phyloP scores from a whole-genome alignment of 2,329 filamentous ascomycete genomes.

The Cryphonectria naterciae region DNA sequence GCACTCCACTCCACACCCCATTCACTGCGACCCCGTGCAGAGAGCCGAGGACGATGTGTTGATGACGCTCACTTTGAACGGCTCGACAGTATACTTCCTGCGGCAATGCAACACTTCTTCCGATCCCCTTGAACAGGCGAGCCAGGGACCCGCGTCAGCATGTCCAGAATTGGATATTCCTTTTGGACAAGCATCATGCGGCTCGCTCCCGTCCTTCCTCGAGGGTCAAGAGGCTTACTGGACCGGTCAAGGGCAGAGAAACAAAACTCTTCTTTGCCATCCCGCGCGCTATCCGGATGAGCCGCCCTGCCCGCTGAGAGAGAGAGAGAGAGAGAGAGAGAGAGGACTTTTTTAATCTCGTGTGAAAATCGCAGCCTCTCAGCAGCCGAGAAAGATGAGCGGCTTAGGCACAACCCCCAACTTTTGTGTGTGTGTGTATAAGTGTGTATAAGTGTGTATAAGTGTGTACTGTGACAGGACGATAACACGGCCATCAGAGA shows the following conservation, averaged over 20 bases:
- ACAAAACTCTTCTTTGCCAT: background rate
- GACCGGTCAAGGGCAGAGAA: slow-evolving; percentile 8
- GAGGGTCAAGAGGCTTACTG: slow-evolving; percentile 2
- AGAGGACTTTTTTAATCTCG: background rate
- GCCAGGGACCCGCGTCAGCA: slow-evolving; percentile 4
- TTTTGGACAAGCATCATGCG: slow-evolving; percentile 1
- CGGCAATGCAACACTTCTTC: slow-evolving; percentile 13
- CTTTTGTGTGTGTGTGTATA: background rate
- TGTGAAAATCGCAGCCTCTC: slow-evolving; percentile 11
- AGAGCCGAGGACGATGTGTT: background rate
- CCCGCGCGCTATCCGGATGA: background rate
- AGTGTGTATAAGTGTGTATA: background rate
- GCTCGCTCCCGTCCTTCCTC: slow-evolving; percentile 9
- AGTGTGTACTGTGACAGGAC: slow-evolving; percentile 10
- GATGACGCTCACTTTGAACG: slow-evolving; percentile 1
- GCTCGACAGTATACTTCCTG: slow-evolving; percentile 11
- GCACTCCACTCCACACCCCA: background rate
- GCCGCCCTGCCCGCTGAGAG: background rate
- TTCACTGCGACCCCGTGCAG: slow-evolving; percentile 1
- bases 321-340: background rate
- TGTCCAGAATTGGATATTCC: slow-evolving; percentile 4
- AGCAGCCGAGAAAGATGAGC: slow-evolving; percentile 12
- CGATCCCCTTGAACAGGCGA: background rate
- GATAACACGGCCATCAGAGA: slow-evolving; percentile 17
- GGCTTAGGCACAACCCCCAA: background rate